Conservation (phyloP, 805 yeast species). For the Metschnikowia cerradonensis region DNA sequence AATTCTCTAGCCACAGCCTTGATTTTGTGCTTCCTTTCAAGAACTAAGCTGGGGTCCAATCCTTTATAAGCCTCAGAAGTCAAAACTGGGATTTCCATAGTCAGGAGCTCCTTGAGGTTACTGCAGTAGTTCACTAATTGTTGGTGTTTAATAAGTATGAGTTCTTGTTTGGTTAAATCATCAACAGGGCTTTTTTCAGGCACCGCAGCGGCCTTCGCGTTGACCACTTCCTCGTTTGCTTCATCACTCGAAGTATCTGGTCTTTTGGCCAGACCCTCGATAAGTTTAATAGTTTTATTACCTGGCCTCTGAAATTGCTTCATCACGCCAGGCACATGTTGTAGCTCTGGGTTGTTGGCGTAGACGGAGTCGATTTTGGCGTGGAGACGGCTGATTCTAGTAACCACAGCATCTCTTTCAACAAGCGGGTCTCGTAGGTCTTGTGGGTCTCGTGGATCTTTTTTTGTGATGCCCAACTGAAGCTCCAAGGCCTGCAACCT, state of each 20-base stretch:
- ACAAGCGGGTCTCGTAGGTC: neutral
- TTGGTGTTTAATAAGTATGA: slow-evolving; percentile 22
- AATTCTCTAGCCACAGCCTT: slow-evolving; percentile 16
- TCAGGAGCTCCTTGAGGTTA: slow-evolving; percentile 21
- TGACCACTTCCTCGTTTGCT: neutral
- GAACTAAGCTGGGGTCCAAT: slow-evolving; percentile 1
- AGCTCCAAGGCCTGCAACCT: slow-evolving; percentile 6
- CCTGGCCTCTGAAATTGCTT: slow-evolving; percentile 5
- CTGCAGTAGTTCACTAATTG: slow-evolving; percentile 20
- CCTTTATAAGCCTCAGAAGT: slow-evolving; percentile 3
- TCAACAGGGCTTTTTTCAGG: neutral
- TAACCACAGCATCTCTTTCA: slow-evolving; percentile 2
- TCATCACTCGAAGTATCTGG: neutral
- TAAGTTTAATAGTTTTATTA: neutral
- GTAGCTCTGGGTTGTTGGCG: slow-evolving; percentile 8
- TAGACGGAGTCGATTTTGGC: slow-evolving; percentile 10
- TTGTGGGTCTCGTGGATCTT: neutral
- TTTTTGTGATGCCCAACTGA: slow-evolving; percentile 4
- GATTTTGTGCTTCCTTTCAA: slow-evolving; percentile 4
- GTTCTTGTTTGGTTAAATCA: slow-evolving; percentile 17
- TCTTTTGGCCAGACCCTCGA: neutral
- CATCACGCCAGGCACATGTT: slow-evolving; percentile 9
- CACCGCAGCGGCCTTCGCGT: neutral
- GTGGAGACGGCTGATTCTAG: slow-evolving; percentile 10
- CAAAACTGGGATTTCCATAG: slow-evolving; percentile 18